phyloP scores from a whole-genome alignment of 2,329 filamentous ascomycete species.

The Cladosporium oxysporum region DNA sequence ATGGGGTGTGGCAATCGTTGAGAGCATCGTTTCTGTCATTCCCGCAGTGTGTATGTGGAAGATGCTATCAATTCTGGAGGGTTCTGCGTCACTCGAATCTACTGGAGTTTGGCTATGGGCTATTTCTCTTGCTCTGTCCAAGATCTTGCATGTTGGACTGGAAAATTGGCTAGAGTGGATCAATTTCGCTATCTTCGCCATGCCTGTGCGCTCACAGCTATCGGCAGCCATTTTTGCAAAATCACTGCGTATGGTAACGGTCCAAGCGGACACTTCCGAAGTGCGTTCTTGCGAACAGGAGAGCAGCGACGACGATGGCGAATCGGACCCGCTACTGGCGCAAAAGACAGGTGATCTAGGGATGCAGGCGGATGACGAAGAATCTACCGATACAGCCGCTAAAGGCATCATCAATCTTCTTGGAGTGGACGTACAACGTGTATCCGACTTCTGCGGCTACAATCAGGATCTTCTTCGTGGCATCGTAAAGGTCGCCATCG shows the following conservation, averaged over 20 bases:
- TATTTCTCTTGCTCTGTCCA: neutral
- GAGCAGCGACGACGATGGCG: neutral
- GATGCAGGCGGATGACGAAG: neutral
- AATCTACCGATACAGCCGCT: constrained; percentile 36
- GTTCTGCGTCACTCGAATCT: neutral
- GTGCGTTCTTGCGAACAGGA: neutral
- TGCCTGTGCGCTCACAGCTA: neutral
- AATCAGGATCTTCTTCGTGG: neutral
- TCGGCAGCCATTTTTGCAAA: neutral
- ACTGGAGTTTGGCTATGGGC: neutral
- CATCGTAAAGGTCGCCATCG: neutral
- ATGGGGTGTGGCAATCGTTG: neutral
- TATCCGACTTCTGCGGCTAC: neutral
- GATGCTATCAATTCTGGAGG: neutral
- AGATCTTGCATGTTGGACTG: neutral
- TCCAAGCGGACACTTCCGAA: neutral
- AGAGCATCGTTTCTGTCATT: neutral
- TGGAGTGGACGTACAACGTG: constrained; percentile 30
- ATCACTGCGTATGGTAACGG: neutral
- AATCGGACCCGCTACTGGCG: neutral
- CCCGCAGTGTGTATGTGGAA: neutral
- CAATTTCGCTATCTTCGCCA: neutral
- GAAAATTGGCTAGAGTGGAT: neutral
- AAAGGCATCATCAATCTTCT: constrained; percentile 40
- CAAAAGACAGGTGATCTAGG: neutral